Evolutionary conservation across 1,284 basidiomycete species (phyloP).

Genomic region (Leccinum angustisporum): DNA sequence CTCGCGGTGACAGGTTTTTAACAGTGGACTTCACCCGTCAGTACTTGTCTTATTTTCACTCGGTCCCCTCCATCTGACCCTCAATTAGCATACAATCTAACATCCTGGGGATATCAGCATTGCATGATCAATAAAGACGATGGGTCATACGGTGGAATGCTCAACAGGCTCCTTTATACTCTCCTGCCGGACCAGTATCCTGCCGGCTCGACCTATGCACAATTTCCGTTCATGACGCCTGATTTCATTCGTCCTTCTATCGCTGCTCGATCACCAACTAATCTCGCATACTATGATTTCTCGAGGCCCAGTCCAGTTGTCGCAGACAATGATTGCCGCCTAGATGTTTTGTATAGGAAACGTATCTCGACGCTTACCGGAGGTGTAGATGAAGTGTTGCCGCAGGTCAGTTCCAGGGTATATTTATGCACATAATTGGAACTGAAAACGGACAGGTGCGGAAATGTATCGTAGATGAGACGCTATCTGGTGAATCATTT

Average conservation of each 20-base stretch:
- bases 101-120: constrained; percentile 76
- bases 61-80: background rate
- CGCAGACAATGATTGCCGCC: background rate
- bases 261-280: constrained; percentile 9
- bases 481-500: constrained; percentile 13
- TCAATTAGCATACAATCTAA: constrained; percentile 63
- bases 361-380: constrained; percentile 25
- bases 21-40: constrained; percentile 73
- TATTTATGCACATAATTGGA: background rate
- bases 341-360: constrained; percentile 12
- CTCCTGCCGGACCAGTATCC: constrained; percentile 71
- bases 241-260: constrained; percentile 28
- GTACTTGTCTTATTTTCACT: constrained; percentile 22
- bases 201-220: constrained; percentile 55
- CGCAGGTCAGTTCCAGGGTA: constrained; percentile 20
- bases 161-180: constrained; percentile 70
- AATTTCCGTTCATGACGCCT: constrained; percentile 66
- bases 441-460: constrained; percentile 12
- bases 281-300: constrained; percentile 26
- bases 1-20: constrained; percentile 75
- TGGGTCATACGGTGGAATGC: constrained; percentile 70
- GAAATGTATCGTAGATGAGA: constrained; percentile 13
- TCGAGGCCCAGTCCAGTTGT: constrained; percentile 9
- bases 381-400: constrained; percentile 1
- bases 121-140: constrained; percentile 62